These are phyloP conservation scores for Sphagnurus paluster DNA, from an alignment of 1,284 basidiomycete genomes.

Conservation along the genomic window DNA sequence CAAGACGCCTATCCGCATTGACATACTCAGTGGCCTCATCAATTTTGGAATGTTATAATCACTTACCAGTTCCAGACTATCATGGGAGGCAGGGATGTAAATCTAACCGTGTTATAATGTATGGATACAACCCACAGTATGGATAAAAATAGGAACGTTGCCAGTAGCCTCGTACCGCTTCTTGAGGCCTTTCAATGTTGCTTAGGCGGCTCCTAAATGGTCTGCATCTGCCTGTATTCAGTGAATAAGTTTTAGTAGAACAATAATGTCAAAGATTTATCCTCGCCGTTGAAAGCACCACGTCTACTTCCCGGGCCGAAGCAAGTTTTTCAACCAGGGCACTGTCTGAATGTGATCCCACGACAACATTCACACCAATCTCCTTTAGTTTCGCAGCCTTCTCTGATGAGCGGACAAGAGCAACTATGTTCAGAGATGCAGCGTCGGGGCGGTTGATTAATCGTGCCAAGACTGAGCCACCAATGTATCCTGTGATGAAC, in stretches of 20 bases:
- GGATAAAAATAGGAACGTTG: conserved; percentile 45
- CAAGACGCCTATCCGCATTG: conserved; percentile 45
- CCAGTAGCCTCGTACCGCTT: conserved; percentile 42
- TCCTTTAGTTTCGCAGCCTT: conserved; percentile 22
- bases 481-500: conserved; percentile 49
- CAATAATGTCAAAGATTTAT: neutral
- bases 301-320: conserved; percentile 3
- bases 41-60: neutral
- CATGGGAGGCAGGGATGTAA: neutral
- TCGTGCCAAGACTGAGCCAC: conserved; percentile 39
- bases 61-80: conserved; percentile 16
- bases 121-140: conserved; percentile 40
- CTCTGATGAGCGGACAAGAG: conserved; percentile 33
- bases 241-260: neutral
- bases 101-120: neutral
- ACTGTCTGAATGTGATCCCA: conserved; percentile 17
- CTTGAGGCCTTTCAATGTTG: conserved; percentile 46
- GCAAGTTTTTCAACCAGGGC: neutral
- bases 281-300: conserved; percentile 2
- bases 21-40: neutral
- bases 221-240: conserved; percentile 18
- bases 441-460: conserved; percentile 36
- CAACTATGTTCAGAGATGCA: conserved; percentile 35
- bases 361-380: conserved; percentile 30
- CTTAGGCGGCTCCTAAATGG: conserved; percentile 34